Evolutionary conservation across 108 stramenopile species (phyloP), one percentile per base, ranked within the genome.

Genomic region (Cyclotella cryptica): DNA sequence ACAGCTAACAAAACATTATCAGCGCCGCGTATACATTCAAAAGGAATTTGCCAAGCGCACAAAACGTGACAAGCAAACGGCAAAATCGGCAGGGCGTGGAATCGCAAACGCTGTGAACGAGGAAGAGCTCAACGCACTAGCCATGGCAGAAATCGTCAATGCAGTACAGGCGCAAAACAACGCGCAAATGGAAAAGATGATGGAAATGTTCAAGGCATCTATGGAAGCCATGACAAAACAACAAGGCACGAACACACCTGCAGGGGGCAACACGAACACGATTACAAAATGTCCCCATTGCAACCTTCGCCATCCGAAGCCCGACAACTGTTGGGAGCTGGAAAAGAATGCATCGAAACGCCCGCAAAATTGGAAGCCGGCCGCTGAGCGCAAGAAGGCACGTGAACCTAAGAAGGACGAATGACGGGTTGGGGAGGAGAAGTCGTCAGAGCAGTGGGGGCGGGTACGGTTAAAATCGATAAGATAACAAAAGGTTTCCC

Each of bases 241-340:
- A 51, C 49, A 51, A 51, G 49, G 49, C 19, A 51, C n/a, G n/a
- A n/a, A n/a, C n/a, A n/a, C 49, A 58, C 57, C 18, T 22, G 6
- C 26, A 24, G 26, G 57, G 24, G 3, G n/a, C n/a, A n/a, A n/a
- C n/a, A n/a, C 57, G 13, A 22, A 27, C 5, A 58, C 26, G 10
- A 58, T 27, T 14, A 4, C 57, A 4, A 58, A 58, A 58, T 27
- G 57, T 58, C 57, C 22, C 26, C 27, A 24, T 15, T 58, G 57
- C 57, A 58, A 58, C 1, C 57, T 58, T 14, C 27, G 57, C 27
- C 57, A 58, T 58, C 57, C 57, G 10, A 58, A 58, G 22, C 57
- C 57, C 1, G 57, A 58, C 57, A 58, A 28, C 27, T 58, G 57
- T 9, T 58, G 57, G 57, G 57, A 58, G 13, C 57, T 58, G 2